phyloP scores from a whole-genome alignment of 169 alveolate genomes.

The Plasmodium relictum region DNA sequence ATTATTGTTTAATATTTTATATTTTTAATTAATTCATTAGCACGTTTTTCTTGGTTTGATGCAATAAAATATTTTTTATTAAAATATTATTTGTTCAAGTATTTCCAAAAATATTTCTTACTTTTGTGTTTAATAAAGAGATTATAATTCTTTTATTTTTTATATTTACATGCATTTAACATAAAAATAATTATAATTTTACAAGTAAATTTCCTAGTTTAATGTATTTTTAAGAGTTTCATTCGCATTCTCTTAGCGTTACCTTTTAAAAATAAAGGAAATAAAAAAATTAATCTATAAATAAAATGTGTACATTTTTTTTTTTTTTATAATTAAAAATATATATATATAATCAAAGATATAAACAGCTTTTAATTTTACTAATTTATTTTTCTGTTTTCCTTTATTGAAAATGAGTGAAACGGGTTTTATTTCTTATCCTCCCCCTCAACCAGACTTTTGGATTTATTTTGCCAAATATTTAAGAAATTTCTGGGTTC shows the following conservation, averaged over 20 bases:
- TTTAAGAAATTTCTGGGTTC: constrained; percentile 58
- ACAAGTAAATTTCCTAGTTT: too few relatives aligned
- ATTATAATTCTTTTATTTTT: too few relatives aligned
- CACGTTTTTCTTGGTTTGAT: too few relatives aligned
- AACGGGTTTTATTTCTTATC: constrained; percentile 42
- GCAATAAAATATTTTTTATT: too few relatives aligned
- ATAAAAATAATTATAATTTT: too few relatives aligned
- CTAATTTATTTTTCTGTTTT: neutral
- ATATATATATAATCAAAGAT: neutral
- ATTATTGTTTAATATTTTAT: too few relatives aligned
- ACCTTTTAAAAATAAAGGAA: neutral
- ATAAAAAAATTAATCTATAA: neutral
- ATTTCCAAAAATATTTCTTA: too few relatives aligned
- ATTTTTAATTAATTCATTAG: too few relatives aligned
- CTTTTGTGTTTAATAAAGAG: too few relatives aligned
- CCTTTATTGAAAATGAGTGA: neutral
- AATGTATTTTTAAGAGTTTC: neutral
- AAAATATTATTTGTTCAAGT: too few relatives aligned
- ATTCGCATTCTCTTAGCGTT: neutral
- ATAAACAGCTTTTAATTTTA: neutral
- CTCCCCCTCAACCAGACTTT: constrained; percentile 73
- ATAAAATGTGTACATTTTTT: neutral
- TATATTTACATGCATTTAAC: too few relatives aligned
- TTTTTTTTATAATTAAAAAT: neutral
- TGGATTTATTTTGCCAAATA: constrained; percentile 74